Evolutionary conservation across 139 green algal genomes (phyloP), one percentile per base, ranked within the genome.

Genomic region (Micractinium sp.): DNA sequence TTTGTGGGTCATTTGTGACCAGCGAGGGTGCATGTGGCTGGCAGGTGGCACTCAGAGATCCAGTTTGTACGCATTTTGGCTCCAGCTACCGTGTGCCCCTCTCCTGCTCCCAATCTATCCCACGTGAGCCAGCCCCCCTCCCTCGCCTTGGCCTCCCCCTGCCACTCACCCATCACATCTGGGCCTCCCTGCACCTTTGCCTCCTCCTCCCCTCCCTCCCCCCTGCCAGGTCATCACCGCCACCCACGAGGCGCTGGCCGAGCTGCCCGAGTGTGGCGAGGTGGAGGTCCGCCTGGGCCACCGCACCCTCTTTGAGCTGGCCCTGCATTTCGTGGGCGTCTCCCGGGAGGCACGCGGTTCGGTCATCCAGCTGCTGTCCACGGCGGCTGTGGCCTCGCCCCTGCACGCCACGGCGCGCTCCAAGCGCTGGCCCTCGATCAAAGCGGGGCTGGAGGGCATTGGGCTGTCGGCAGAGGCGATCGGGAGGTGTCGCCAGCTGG

Each of bases 401-500:
- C 39, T 85, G 39, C 39, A 92, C 71, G 25, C 86, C 15, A 66
- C 41, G 16, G 92, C 90, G 5, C 84, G 90, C 41, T 81, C 89
- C 19, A 89, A 90, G 85, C 71, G 87, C 23, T 97, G 94, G 95
- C 94, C 94, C 5, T 79, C 87, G 56, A 92, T 97, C 41, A 86
- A 93, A 25, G 92, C 89, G 20, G 94, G 87, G 2, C 91, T 98
- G 74, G 92, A 96, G 36, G 95, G 94, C 3, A 81, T 98, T 71
- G 89, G 94, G 0, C 56, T 98, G 31, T n/a, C 81, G 3, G 47
- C 80, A 2, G 92, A 92, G 22, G 88, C 88, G 23, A 91, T 97
- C 3, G 90, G 83, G 2, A 86, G 91, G n/a, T 95, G 92, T 90
- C 92, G 94, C 38, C 88, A 94, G 69, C 92, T 93, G 67, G 86